Percentiles rank a stretch among this genome's conserved stretches.
These are phyloP conservation scores for Ramaria rubella DNA, from an alignment of 768 basidiomycete species.

Conservation along the genomic window DNA sequence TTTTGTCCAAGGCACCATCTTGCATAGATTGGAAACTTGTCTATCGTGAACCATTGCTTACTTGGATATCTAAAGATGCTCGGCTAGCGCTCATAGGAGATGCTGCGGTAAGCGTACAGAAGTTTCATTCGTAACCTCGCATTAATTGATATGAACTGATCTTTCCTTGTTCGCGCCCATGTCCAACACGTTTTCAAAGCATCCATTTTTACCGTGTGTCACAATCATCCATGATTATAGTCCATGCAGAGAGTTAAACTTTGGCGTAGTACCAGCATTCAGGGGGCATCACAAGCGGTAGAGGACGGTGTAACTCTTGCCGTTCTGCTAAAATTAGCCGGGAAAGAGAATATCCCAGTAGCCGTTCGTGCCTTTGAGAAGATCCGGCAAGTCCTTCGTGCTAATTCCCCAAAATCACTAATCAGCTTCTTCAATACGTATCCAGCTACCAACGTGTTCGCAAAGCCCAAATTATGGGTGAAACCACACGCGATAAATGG, in stretches of 20 bases:
- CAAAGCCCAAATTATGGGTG: conserved; percentile 19
- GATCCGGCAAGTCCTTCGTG: conserved; percentile 13
- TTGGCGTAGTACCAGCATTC: conserved; percentile 17
- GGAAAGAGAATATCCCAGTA: conserved; percentile 13
- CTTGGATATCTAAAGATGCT: conserved; percentile 20
- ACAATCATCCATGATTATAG: background rate
- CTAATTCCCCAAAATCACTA: background rate
- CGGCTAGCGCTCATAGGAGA: conserved; percentile 24
- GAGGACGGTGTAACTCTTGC: conserved; percentile 23
- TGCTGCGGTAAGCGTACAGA: conserved; percentile 13
- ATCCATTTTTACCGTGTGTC: conserved; percentile 25
- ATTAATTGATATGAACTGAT: too few relatives aligned
- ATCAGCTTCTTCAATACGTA: background rate
- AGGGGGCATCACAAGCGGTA: conserved; percentile 20
- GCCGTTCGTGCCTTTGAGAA: conserved; percentile 17
- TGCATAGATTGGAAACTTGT: conserved; percentile 23
- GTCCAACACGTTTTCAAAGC: conserved; percentile 2
- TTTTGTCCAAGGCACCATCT: conserved; percentile 20
- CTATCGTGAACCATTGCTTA: conserved; percentile 21
- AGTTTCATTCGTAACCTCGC: too few relatives aligned
- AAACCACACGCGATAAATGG: conserved; percentile 22
- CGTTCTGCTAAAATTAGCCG: conserved; percentile 16
- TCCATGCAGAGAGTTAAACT: background rate
- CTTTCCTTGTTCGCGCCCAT: background rate
- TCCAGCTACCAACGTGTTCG: conserved; percentile 22